Base-by-base conservation (phyloP, 495 filamentous ascomycete genomes). In the Aspergillus biplanus region DNA sequence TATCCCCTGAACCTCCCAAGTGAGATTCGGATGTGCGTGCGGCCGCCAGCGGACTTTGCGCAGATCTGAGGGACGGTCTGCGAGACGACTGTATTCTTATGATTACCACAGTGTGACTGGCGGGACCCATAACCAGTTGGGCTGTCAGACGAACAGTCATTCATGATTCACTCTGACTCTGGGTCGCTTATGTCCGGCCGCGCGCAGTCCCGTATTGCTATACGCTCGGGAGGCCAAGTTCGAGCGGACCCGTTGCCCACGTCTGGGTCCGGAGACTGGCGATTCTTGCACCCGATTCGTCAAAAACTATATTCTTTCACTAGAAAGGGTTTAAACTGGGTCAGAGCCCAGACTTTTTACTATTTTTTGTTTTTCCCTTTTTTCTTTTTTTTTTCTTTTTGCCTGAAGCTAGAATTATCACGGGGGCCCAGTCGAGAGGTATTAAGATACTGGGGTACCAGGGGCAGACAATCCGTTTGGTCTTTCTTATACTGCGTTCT, bases 221-320 rank as follows among this genome's bases (percentile, higher is more conserved):
- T 63, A 56, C 61, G 61, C 47, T 56, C 47, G 46, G 61, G 39
- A 44, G 32, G 42, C 50, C 32, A 31, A 7, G 15, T 50, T 21
- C 16, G 18, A 49, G 13, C 12, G 2, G 50, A 47, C 59, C 59
- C 59, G 49, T 61, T 47, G 18, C 16, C 21, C 16, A n/a, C 11
- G 5, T 59, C 62, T 57, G 53, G 54, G 56, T 58, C 62, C 61
- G 65, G 65, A 62, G 56, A 7, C 21, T 16, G 35, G 50, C 12
- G 15, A n/a, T 55, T 58, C 47, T 54, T 49, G 58, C 32, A 56
- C 65, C 65, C 61, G 65, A 64, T 67, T 67, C 47, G 61, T 27
- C 34, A 52, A 52, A 55, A 48, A 39, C 52, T 46, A 37, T 34
- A 3, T 33, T 52, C 53, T 37, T 32, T 61, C 21, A 21, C 39